Evolutionary conservation across 2,329 filamentous ascomycete genomes (phyloP).

Genomic region (Epichloe brachyelytri): DNA sequence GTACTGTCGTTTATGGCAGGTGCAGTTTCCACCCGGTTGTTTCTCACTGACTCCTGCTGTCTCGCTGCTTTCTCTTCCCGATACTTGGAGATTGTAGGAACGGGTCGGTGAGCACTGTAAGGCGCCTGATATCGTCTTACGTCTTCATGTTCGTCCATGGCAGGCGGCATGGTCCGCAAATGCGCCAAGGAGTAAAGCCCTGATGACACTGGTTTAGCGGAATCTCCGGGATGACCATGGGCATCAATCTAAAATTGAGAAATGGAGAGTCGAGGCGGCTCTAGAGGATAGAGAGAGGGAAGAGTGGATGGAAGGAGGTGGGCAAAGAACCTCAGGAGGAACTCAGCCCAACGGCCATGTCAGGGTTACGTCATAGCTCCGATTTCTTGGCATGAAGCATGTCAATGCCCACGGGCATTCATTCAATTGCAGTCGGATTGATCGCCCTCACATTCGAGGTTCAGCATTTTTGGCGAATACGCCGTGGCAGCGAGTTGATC

Average conservation of each 20-base stretch:
- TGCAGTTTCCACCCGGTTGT: conserved; percentile 12
- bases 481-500: background rate
- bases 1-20: background rate
- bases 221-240: background rate
- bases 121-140: conserved; percentile 25
- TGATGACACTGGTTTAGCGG: background rate
- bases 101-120: conserved; percentile 29
- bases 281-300: background rate
- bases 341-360: no score
- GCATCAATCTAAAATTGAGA: background rate
- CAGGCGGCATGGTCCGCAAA: conserved; percentile 20
- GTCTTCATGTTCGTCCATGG: conserved; percentile 24
- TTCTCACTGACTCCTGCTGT: conserved; percentile 24
- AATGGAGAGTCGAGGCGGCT: background rate
- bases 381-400: background rate
- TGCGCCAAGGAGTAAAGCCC: background rate
- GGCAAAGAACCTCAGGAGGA: background rate
- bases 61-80: conserved; percentile 32
- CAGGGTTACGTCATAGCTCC: conserved; percentile 3
- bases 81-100: conserved; percentile 37
- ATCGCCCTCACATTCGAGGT: no score
- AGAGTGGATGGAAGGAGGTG: no score
- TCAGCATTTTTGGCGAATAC: no score
- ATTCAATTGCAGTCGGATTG: background rate
- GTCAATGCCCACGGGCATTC: background rate